Evolutionary conservation across 768 basidiomycete species (phyloP), one percentile per base, ranked within the genome.

Genomic region (Suillus alpinus): DNA sequence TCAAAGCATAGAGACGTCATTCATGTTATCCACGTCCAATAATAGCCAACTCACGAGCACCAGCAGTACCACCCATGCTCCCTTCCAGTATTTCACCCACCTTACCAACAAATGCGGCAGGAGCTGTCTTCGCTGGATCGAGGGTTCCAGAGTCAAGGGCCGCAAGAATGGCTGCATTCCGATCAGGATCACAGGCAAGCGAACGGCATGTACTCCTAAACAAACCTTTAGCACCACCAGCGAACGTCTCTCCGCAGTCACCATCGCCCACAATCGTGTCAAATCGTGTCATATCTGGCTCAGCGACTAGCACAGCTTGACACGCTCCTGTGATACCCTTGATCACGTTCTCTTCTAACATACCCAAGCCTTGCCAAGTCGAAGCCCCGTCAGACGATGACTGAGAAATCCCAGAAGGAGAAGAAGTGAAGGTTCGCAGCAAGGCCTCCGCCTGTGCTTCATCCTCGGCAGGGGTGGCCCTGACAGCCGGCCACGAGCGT

Each of bases 191-290:
- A 32, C 31, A 13, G 29, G 39, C 16, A 47, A 36, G 26, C 13
- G 6, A 55, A n/a, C 26, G 9, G 46, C 34, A 16, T n/a, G 23
- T 36, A 59, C 51, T 43, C 31, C 29, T 44, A 58, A 36, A 47
- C 46, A 10, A 55, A 76, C 73, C 76, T 71, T 61, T 69, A 7
- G 78, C 78, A 10, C 86, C 86, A 3, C 79, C 73, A 9, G 81
- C 76, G 61, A 86, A 83, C 7, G 85, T 86, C 41, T 81, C 73
- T 9, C 86, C 85, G 51, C 85, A 86, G 67, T 87, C 85, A 6
- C 86, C 86, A 69, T 88, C 86, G 31, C 86, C 86, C 8, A 83
- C 77, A 31, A 86, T 73, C 9, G 83, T 85, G 68, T 88, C 87
- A 66, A 78, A 85, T 37, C 76, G 71, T 4, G 86, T 88, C 65